These are phyloP conservation scores for Emergomyces orientalis DNA, from an alignment of 2,329 filamentous ascomycete genomes.

Conservation along the genomic window DNA sequence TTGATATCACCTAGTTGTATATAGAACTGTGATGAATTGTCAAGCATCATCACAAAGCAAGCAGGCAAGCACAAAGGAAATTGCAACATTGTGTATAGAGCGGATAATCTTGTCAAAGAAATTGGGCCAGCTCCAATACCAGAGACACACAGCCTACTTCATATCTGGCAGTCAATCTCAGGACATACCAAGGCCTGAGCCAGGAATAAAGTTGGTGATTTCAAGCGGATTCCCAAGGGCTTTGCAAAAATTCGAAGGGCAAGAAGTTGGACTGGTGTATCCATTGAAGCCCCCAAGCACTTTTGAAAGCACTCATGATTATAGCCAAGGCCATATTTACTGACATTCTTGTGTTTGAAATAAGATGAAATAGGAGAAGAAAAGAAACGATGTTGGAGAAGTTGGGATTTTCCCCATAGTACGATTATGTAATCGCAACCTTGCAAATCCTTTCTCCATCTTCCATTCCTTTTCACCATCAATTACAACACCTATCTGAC, in stretches of 20 bases:
- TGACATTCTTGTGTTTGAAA: neutral
- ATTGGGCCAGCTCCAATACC: neutral
- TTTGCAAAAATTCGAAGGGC: neutral
- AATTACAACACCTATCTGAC: no score
- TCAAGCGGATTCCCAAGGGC: no score
- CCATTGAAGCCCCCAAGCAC: neutral
- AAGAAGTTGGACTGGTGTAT: neutral
- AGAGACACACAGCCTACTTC: neutral
- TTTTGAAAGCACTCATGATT: neutral
- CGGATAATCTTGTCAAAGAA: neutral
- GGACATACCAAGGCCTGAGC: neutral
- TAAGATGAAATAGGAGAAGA: neutral
- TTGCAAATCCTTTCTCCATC: neutral
- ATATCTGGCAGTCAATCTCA: neutral
- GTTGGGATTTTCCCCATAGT: neutral
- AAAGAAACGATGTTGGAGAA: neutral
- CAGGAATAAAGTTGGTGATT: neutral
- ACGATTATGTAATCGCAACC: neutral
- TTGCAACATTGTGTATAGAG: neutral
- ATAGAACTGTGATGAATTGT: neutral
- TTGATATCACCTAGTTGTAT: neutral
- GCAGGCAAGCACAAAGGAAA: constrained; percentile 8
- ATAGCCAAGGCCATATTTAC: neutral
- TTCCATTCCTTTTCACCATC: no score
- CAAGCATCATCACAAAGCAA: neutral